Evolutionary conservation across 306 rosid species (phyloP), one percentile per base, ranked within the genome.

Genomic region (Cyclanthera cordifolia): DNA sequence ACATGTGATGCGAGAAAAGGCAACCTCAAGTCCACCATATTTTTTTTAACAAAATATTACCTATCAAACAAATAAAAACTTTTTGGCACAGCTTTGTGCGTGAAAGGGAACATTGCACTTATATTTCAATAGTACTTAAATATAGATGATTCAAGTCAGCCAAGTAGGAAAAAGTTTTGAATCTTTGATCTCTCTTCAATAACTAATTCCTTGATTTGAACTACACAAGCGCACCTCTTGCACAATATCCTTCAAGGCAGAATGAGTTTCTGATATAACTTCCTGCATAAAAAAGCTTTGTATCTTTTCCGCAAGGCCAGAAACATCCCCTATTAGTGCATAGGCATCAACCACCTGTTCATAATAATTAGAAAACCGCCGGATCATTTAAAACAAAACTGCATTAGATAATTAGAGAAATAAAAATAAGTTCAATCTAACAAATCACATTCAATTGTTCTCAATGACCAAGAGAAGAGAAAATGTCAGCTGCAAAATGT

Each of bases 211-310:
- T 43, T 23, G 21, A 21, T 43, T 41, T n/a, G 28, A 60, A 19
- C 11, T 43, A 41, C 52, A 41, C 34, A 56, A 68, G 51, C 76
- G 49, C 75, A 94, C 99, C 99, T 94, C 96, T 69, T 80, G 85
- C 79, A 86, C 86, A 69, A 84, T 73, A 69, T 60, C 79, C 84
- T 88, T 94, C 79, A 94, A 82, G 75, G 86, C 85, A 69, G 79
- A 79, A 77, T 94, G 94, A 39, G 95, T 90, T 86, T 88, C 91
- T 41, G 99, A 83, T 66, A 94, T 83, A 82, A 94, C 96, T 86
- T 94, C 99, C 85, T 94, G 97, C 97, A 94, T 87, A 82, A 90
- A 94, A 80, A 88, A 94, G 86, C 99, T 94, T 75, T 94, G 99
- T 79, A 94, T 86, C 88, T 94, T 94, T 77, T 94, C 99, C 53